Evolutionary conservation across 345 rosid species (phyloP).

Genomic region (Microcos paniculata): DNA sequence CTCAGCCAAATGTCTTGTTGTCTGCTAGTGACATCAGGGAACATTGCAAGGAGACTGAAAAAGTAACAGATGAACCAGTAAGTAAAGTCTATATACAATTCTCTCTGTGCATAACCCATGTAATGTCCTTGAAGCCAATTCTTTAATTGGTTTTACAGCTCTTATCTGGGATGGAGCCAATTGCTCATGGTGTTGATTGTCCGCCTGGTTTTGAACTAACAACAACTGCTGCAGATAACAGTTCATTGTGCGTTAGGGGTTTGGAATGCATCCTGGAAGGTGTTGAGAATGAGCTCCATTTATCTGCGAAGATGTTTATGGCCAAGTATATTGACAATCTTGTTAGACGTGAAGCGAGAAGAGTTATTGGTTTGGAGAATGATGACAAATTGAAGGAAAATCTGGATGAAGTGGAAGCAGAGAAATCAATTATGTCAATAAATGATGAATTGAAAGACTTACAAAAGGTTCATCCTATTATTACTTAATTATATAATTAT

Average conservation of each 20-base stretch:
- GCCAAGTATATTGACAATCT: conserved; percentile 46
- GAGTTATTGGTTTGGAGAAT: conserved; percentile 26
- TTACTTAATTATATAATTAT: not conserved
- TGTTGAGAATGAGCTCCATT: conserved; percentile 62
- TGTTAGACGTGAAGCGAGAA: conserved; percentile 50
- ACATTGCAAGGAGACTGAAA: conserved; percentile 24
- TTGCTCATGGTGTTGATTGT: conserved; percentile 34
- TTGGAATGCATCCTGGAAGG: conserved; percentile 40
- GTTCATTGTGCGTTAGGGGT: conserved; percentile 16
- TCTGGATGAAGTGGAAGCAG: conserved; percentile 28
- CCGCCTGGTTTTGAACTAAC: conserved; percentile 46
- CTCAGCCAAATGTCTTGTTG: conserved; percentile 29
- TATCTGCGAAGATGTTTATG: conserved; percentile 46
- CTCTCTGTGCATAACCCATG: not conserved
- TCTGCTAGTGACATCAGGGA: conserved; percentile 18
- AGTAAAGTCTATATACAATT: conserved; percentile 18
- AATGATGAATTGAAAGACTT: conserved; percentile 43
- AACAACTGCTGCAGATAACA: conserved; percentile 26
- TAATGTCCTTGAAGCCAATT: conserved; percentile 19
- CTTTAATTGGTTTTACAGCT: conserved; percentile 41
- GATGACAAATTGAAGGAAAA: conserved; percentile 28
- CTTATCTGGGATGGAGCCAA: conserved; percentile 32
- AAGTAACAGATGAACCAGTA: conserved; percentile 30
- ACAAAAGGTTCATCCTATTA: conserved; percentile 15
- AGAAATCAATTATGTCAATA: conserved; percentile 29